Conservation (phyloP, 2,329 filamentous ascomycete species). For the Xylaria sp. region DNA sequence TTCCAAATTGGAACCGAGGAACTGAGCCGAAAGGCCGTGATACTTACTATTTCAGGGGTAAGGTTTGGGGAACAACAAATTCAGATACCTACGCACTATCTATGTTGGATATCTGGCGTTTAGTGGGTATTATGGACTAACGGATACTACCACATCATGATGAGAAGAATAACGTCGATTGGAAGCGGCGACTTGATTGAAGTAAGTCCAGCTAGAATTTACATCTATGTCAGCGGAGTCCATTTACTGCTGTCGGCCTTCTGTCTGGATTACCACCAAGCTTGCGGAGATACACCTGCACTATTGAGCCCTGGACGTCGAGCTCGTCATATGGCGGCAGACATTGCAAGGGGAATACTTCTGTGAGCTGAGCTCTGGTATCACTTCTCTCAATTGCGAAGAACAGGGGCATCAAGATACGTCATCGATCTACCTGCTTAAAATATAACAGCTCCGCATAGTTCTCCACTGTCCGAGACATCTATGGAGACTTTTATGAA, state of each 20-base stretch:
- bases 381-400: neutral
- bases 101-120: neutral
- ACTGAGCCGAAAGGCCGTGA: neutral
- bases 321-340: neutral
- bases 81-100: neutral
- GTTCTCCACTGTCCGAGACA: neutral
- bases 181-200: conserved; percentile 1
- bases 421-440: neutral
- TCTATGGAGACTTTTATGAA: neutral
- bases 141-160: neutral
- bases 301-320: neutral
- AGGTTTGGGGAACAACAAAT: neutral
- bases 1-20: neutral
- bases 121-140: neutral
- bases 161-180: neutral
- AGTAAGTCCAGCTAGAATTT: neutral
- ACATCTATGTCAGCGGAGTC: neutral
- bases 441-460: neutral
- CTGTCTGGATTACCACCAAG: neutral
- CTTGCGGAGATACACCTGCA: neutral
- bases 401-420: neutral
- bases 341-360: neutral
- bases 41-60: conserved; percentile 3
- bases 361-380: neutral
- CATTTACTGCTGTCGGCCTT: neutral